Evolutionary conservation across 148 eudicot genomes (phyloP), one percentile per base, ranked within the genome.

Genomic region (Dianthus caryophyllus): DNA sequence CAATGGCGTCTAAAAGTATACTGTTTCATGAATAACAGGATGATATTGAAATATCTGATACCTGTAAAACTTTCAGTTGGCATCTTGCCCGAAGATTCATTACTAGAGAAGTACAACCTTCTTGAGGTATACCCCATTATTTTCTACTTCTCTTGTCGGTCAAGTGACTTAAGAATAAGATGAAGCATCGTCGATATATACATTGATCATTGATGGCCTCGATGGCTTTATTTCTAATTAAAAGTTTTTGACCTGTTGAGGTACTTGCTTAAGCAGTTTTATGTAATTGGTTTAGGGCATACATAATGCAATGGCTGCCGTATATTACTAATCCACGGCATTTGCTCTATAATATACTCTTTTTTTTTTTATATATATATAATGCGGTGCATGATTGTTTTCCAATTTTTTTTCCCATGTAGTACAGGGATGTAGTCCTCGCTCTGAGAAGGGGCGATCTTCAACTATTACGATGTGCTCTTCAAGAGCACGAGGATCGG

Each of bases 61-160:
- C 99, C 99, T 57, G 99, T 94, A 44, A 94, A 94, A 90, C 96
- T 88, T 71, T 94, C 97, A 46, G 80, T 94, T 58, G 97, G 97
- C 72, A 88, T 94, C 77, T 69, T 90, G 57, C 99, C 99, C 44
- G 74, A 75, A 67, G 79, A 71, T 58, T 79, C 79, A 2, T 80
- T 94, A 71, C 75, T 94, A 60, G 84, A 83, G 77, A 83, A 78
- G 80, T 86, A 82, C 77, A 94, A 80, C 66, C 84, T 91, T 73
- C 73, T 81, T 71, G 97, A 91, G 97, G 96, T 91, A 77, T 73
- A 52, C 22, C 47, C 74, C 66, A 67, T 39, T 56, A 9, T 52
- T 54, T 44, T 2, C 52, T 15, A 16, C 65, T 43, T 66, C 50
- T 66, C 5, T 6, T 65, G n/a, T 22, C 41, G 2, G 24, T 46